Evolutionary conservation across 495 filamentous ascomycete genomes (phyloP).

Genomic region (Neurospora tetraspora): DNA sequence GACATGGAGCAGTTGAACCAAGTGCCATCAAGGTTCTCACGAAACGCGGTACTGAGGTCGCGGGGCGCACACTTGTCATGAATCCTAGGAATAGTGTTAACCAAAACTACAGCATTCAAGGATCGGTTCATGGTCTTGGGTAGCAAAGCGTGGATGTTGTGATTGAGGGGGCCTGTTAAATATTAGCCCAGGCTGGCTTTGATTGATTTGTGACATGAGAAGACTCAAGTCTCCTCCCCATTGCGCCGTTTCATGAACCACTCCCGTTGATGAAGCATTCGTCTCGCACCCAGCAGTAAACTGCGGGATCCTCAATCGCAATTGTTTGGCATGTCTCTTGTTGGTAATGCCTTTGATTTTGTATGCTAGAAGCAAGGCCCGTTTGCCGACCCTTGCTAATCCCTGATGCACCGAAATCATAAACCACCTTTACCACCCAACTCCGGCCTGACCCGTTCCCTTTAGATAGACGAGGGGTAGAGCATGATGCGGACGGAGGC

Average conservation of each 20-base stretch:
- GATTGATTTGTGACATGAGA: conserved; percentile 14
- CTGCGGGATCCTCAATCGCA: conserved; percentile 23
- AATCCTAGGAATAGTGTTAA: not conserved
- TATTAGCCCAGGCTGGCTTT: conserved; percentile 16
- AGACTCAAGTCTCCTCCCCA: conserved; percentile 5
- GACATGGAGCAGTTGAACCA: not conserved
- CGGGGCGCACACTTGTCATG: not conserved
- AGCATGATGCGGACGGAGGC: conserved; percentile 97
- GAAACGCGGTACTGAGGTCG: not conserved
- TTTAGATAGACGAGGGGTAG: conserved; percentile 76
- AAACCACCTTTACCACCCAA: conserved; percentile 44
- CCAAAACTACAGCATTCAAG: not conserved
- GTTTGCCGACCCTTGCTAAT: conserved; percentile 39
- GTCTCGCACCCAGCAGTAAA: conserved; percentile 13
- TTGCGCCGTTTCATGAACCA: conserved; percentile 10
- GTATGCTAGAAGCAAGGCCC: conserved; percentile 35
- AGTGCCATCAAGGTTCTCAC: not conserved
- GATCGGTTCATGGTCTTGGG: not conserved
- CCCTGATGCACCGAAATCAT: conserved; percentile 45
- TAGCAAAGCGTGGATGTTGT: not conserved
- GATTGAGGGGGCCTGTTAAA: not conserved
- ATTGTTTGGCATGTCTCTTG: conserved; percentile 20
- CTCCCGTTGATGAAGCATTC: conserved; percentile 11
- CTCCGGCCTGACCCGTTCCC: conserved; percentile 34
- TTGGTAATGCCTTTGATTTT: conserved; percentile 34